These are phyloP conservation scores for Anaeromyces robustus DNA, from an alignment of 192 early-diverging fungal genomes.

Conservation along the genomic window DNA sequence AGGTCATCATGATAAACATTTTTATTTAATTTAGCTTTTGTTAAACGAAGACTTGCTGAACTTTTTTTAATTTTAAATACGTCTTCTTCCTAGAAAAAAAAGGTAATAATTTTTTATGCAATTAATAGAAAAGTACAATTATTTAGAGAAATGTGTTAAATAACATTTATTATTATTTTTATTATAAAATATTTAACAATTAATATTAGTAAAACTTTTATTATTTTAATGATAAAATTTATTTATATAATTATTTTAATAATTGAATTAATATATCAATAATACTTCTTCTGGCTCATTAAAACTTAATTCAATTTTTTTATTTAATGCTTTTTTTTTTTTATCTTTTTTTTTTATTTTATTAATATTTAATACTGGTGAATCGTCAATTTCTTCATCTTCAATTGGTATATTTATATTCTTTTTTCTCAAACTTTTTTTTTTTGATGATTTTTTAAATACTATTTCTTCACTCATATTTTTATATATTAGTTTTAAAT, in stretches of 20 bases:
- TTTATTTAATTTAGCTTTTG: constrained; percentile 14
- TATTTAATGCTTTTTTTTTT: background rate
- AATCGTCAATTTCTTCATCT: background rate
- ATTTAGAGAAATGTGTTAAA: too few relatives aligned
- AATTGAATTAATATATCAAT: too few relatives aligned
- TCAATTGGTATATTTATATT: background rate
- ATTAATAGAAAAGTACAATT: too few relatives aligned
- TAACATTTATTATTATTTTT: too few relatives aligned
- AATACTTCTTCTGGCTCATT: background rate
- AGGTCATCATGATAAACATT: constrained; percentile 8
- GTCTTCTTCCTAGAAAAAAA: background rate
- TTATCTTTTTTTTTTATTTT: background rate
- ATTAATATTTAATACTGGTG: background rate
- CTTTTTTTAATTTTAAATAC: constrained; percentile 10
- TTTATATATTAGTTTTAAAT: background rate
- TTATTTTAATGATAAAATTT: too few relatives aligned
- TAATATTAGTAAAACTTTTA: too few relatives aligned
- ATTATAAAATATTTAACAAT: too few relatives aligned
- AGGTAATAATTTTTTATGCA: too few relatives aligned
- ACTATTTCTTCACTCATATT: background rate
- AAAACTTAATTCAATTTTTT: background rate
- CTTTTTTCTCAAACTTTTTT: background rate
- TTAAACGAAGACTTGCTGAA: constrained; percentile 12
- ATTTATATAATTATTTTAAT: too few relatives aligned
- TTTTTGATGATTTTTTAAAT: background rate